Percentiles rank a stretch among this genome's conserved stretches.
Conservation (phyloP, 2,329 filamentous ascomycete genomes). For the Beauveria australis region DNA sequence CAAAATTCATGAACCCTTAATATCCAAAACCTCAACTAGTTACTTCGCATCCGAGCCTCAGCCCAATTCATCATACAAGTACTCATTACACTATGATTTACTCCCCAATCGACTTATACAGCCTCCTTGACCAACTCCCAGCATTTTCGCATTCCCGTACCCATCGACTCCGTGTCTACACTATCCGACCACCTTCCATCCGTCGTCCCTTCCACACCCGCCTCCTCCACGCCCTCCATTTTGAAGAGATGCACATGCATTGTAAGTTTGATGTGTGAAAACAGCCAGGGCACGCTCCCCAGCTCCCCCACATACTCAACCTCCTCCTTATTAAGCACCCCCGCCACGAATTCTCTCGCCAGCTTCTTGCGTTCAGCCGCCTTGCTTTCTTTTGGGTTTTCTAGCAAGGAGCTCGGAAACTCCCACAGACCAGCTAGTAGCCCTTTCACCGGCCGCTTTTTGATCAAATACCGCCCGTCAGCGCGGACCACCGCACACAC, state of each 20-base stretch:
- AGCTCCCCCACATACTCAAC: slow-evolving; percentile 32
- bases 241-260: slow-evolving; percentile 50
- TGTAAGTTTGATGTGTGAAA: slow-evolving; percentile 47
- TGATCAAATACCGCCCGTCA: slow-evolving; percentile 39
- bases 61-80: not conserved
- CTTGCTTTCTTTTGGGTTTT: slow-evolving; percentile 14
- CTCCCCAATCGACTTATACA: not conserved
- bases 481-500: slow-evolving; percentile 42
- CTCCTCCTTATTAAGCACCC: slow-evolving; percentile 16
- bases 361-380: slow-evolving; percentile 24
- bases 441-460: slow-evolving; percentile 44
- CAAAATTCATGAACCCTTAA: not conserved
- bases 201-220: not conserved
- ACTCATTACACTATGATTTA: not conserved
- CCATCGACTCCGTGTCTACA: slow-evolving; percentile 45
- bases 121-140: slow-evolving; percentile 35
- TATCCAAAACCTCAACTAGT: not conserved
- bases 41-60: not conserved
- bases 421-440: slow-evolving; percentile 50
- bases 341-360: slow-evolving; percentile 27
- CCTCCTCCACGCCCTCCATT: slow-evolving; percentile 18
- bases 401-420: slow-evolving; percentile 38
- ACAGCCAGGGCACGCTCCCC: slow-evolving; percentile 48
- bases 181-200: slow-evolving; percentile 30
- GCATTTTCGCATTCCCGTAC: slow-evolving; percentile 51